Evolutionary conservation across 179 eudicot species (phyloP), one percentile per base, ranked within the genome.

Genomic region (Camellia oleifera): DNA sequence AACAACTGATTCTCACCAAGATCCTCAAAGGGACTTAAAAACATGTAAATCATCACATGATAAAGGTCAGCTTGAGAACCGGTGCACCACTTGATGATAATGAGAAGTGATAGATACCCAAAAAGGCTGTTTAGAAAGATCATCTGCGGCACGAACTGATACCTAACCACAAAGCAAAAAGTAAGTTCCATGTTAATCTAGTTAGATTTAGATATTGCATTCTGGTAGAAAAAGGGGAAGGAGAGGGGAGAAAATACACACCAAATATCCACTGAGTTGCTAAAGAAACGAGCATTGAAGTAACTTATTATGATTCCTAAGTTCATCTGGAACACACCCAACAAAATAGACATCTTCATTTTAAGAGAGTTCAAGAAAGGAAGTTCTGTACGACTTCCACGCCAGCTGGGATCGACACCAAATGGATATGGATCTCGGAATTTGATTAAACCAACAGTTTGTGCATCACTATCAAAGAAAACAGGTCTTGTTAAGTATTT

Each of bases 371-470:
- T 95, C 82, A 95, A 83, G 80, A 95, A 94, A 70, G 99, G 99
- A 75, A 95, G 97, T 88, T 95, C 99, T 7, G 98, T 57, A 71
- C 99, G 98, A 81, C 99, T 94, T 85, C 99, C 99, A 83, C 93
- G 90, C 99, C 99, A 95, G 80, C 96, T 96, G 80, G 99, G 98
- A 86, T 96, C 99, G 42, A 96, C 98, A 82, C 99, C 99, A 89
- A 96, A 96, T 66, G 99, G 98, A 85, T 96, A 96, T 48, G 99
- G 87, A 84, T 89, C 99, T 76, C 92, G 86, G n/a, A 83, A 86
- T 86, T 94, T 94, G 80, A 94, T 79, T 80, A 96, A 83, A 83
- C 99, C 99, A 81, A 86, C 83, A 50, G 96, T 70, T 53, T 50
- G 73, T 72, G 99, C 91, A 87, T 96, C 91, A 84, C 99, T 96